These are phyloP conservation scores for Hygrophorus pudorinus DNA, from an alignment of 768 basidiomycete genomes.

Conservation along the genomic window DNA sequence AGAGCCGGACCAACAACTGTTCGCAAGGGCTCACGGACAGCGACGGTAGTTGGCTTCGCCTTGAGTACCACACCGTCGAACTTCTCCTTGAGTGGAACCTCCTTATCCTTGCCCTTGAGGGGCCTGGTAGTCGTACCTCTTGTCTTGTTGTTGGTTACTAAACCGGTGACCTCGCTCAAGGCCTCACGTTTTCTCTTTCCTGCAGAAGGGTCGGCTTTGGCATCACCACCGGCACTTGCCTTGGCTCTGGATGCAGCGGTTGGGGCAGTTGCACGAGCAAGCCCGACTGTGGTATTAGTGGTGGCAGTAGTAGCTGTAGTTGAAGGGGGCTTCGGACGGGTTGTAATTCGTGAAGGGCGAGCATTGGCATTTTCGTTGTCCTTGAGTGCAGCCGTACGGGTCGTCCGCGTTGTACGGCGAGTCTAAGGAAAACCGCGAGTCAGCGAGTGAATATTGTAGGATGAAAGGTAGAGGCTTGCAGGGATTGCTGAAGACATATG, in stretches of 20 bases:
- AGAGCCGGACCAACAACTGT: constrained; percentile 31
- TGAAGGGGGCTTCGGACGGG: constrained; percentile 48
- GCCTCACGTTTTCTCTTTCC: constrained; percentile 72
- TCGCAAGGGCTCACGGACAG: constrained; percentile 44
- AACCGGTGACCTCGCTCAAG: constrained; percentile 56
- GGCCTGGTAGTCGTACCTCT: constrained; percentile 21
- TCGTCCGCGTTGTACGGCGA: constrained; percentile 52
- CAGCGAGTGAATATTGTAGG: constrained; percentile 3
- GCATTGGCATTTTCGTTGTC: constrained; percentile 63
- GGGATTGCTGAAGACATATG: constrained; percentile 37
- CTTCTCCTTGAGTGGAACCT: constrained; percentile 31
- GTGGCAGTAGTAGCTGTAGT: constrained; percentile 32
- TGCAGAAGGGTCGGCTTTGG: constrained; percentile 38
- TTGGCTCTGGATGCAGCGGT: constrained; percentile 32
- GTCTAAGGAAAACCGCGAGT: constrained; percentile 32
- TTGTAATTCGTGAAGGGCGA: constrained; percentile 45
- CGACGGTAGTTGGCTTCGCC: constrained; percentile 24
- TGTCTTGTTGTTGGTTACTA: constrained; percentile 36
- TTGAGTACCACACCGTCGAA: constrained; percentile 60
- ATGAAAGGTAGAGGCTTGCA: constrained; percentile 20
- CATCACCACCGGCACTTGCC: constrained; percentile 33
- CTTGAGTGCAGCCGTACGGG: constrained; percentile 42
- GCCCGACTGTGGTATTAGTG: constrained; percentile 24
- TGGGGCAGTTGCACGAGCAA: constrained; percentile 28
- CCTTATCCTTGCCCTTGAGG: constrained; percentile 51